These are phyloP conservation scores for Coemansia sp. DNA, from an alignment of 192 early-diverging fungal genomes.

Conservation along the genomic window DNA sequence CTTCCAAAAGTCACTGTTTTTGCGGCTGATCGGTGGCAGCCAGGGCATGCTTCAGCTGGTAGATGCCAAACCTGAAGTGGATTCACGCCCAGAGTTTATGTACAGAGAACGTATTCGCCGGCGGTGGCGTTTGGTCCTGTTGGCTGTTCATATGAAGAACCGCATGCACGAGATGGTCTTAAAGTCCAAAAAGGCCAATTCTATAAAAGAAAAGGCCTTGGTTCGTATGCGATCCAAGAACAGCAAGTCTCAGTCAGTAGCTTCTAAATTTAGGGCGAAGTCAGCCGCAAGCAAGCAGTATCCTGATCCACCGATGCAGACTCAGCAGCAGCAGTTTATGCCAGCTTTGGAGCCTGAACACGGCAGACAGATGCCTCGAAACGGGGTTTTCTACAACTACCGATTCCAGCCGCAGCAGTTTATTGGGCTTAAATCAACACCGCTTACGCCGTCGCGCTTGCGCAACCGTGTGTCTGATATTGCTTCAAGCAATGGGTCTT, in stretches of 20 bases:
- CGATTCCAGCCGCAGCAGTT: slow-evolving; percentile 22
- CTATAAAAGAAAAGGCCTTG: slow-evolving; percentile 26
- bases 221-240: not conserved
- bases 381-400: slow-evolving; percentile 4
- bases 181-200: slow-evolving; percentile 5
- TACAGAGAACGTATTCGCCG: slow-evolving; percentile 8
- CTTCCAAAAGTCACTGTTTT: slow-evolving; percentile 25
- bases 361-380: not conserved
- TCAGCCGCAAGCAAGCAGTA: not conserved
- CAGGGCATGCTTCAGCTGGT: slow-evolving; percentile 23
- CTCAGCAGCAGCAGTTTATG: not conserved
- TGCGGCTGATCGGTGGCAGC: slow-evolving; percentile 34
- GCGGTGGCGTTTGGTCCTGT: slow-evolving; percentile 30
- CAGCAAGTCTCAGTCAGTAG: not conserved
- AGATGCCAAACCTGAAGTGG: slow-evolving; percentile 5
- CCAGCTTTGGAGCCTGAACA: slow-evolving; percentile 2
- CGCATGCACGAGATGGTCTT: slow-evolving; percentile 9
- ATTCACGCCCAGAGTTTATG: not conserved
- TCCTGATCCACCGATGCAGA: not conserved
- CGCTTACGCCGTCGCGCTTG: slow-evolving; percentile 41
- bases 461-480: slow-evolving; percentile 41
- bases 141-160: slow-evolving; percentile 30
- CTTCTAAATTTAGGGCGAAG: not conserved
- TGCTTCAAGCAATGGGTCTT: slow-evolving; percentile 1
- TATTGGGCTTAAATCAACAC: slow-evolving; percentile 20